These are phyloP conservation scores for Rhexocercosporidium sp. DNA, from an alignment of 2,329 filamentous ascomycete species.

Conservation along the genomic window DNA sequence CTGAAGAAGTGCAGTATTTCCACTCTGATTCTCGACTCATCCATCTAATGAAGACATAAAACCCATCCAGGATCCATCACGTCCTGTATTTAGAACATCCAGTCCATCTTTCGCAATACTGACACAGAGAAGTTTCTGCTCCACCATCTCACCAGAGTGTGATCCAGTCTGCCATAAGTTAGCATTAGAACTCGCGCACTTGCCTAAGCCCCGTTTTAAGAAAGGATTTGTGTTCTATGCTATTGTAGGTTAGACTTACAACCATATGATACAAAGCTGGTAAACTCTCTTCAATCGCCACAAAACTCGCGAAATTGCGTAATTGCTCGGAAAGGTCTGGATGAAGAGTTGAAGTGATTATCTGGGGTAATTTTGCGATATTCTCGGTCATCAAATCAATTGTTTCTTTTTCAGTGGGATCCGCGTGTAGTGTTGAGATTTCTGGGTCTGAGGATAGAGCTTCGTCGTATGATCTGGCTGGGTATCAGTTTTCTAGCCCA, in stretches of 20 bases:
- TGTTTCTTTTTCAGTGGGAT: slow-evolving; percentile 25
- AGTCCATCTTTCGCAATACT: background rate
- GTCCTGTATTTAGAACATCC: no score
- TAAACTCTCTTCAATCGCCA: slow-evolving; percentile 30
- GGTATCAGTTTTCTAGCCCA: background rate
- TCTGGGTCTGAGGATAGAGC: background rate
- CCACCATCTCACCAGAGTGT: background rate
- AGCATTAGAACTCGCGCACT: background rate
- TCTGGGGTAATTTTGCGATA: slow-evolving; percentile 15
- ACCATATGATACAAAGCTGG: slow-evolving; percentile 18
- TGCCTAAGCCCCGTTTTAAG: no score
- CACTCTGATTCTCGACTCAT: background rate
- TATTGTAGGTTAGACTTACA: background rate
- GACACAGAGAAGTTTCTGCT: slow-evolving; percentile 9
- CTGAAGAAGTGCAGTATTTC: no score
- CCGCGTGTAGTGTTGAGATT: slow-evolving; percentile 5
- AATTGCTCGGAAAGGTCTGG: background rate
- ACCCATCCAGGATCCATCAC: background rate
- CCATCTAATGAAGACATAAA: background rate
- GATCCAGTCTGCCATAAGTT: background rate
- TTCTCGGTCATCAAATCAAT: slow-evolving; percentile 26
- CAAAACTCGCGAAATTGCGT: slow-evolving; percentile 31
- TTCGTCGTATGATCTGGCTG: slow-evolving; percentile 6
- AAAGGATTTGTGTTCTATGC: background rate
- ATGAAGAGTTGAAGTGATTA: background rate